phyloP scores from a whole-genome alignment of 805 yeast species.

The Myxozyma vanderwaltii region DNA sequence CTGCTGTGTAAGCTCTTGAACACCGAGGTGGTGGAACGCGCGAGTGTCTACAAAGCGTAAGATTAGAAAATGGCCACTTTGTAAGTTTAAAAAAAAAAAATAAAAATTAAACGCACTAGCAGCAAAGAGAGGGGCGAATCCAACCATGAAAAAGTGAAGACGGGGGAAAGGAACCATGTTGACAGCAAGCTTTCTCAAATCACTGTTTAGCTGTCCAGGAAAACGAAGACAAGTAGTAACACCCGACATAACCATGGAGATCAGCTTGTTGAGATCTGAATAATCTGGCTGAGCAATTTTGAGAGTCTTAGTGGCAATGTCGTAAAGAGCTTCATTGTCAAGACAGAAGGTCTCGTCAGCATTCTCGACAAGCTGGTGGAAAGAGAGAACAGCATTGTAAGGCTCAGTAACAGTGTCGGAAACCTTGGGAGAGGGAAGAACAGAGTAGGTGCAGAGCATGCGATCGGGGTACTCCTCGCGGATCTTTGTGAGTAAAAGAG shows the following conservation, averaged over 20 bases:
- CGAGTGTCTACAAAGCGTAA: conserved; percentile 57
- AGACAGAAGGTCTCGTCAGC: conserved; percentile 94
- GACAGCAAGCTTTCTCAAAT: conserved; percentile 88
- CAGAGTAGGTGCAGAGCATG: conserved; percentile 95
- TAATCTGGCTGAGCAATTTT: conserved; percentile 79
- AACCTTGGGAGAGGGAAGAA: conserved; percentile 86
- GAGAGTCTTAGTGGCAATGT: conserved; percentile 83
- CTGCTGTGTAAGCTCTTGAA: conserved; percentile 91
- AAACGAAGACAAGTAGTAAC: conserved; percentile 90
- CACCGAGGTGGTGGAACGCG: conserved; percentile 80
- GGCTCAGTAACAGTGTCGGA: conserved; percentile 96
- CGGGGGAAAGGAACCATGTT: conserved; percentile 95
- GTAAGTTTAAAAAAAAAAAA: not conserved
- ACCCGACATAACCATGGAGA: conserved; percentile 92
- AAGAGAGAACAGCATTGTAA: conserved; percentile 86
- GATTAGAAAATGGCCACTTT: not conserved
- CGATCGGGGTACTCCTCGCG: conserved; percentile 93
- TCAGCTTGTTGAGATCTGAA: conserved; percentile 76
- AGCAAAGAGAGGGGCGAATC: conserved; percentile 89
- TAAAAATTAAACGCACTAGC: conserved; percentile 30
- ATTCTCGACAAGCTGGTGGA: conserved; percentile 87
- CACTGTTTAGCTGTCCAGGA: conserved; percentile 94
- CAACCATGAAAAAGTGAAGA: conserved; percentile 92
- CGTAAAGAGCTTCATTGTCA: conserved; percentile 90
- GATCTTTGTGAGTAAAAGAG: conserved; percentile 77